A percentile compares a stretch with the other conserved stretches of the same genome.
phyloP scores from a whole-genome alignment of 805 yeast species.

The Wickerhamiella nectarea region DNA sequence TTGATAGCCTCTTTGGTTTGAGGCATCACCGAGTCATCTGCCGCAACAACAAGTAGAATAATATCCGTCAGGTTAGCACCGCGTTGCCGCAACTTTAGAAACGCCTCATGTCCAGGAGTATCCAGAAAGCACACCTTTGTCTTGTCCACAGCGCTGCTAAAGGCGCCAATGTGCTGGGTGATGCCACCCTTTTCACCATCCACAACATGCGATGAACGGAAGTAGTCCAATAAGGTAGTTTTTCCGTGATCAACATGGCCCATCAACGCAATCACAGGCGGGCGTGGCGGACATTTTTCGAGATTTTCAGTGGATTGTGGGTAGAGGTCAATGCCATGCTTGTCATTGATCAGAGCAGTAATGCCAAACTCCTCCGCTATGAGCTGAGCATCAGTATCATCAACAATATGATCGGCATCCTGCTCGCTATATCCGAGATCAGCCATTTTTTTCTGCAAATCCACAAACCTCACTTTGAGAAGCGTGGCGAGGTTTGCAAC shows the following conservation, averaged over 20 bases:
- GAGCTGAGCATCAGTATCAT: constrained; percentile 70
- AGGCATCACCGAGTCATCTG: constrained; percentile 96
- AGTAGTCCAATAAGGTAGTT: constrained; percentile 78
- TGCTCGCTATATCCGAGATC: constrained; percentile 62
- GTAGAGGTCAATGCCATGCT: constrained; percentile 45
- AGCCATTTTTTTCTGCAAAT: constrained; percentile 42
- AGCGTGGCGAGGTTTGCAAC: constrained; percentile 67
- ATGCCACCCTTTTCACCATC: constrained; percentile 88
- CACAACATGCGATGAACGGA: constrained; percentile 75
- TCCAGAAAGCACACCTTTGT: constrained; percentile 81
- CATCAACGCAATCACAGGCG: constrained; percentile 96
- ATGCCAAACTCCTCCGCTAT: constrained; percentile 84
- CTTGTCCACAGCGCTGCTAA: constrained; percentile 82
- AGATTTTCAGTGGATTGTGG: constrained; percentile 36
- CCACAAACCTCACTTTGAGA: constrained; percentile 49
- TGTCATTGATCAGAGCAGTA: constrained; percentile 40
- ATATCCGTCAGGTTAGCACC: constrained; percentile 93
- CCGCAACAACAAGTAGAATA: constrained; percentile 84
- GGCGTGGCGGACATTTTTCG: constrained; percentile 45
- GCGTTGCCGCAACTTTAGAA: constrained; percentile 87
- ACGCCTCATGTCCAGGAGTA: constrained; percentile 98
- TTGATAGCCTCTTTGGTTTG: constrained; percentile 92
- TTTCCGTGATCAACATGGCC: constrained; percentile 99
- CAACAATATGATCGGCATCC: constrained; percentile 62
- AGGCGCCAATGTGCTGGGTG: constrained; percentile 97